phyloP scores from a whole-genome alignment of 2,329 filamentous ascomycete species.

The Madurella fahalii region DNA sequence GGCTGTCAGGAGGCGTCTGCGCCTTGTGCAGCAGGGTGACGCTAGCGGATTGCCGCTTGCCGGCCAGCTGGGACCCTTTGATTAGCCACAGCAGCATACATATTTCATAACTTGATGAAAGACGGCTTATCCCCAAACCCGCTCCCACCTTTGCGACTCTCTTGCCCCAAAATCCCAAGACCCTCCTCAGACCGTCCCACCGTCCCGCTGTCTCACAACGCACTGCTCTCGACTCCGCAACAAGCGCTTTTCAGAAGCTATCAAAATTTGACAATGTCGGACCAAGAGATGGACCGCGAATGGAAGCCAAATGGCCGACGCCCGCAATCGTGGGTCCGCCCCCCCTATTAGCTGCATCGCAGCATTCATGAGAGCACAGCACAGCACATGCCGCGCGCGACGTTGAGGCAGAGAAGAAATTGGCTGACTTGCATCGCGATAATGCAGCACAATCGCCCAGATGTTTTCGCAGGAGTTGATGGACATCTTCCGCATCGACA shows the following conservation, averaged over 20 bases:
- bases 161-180: background rate
- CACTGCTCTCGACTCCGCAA: background rate
- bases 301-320: slow-evolving; percentile 76
- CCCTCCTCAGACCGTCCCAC: background rate
- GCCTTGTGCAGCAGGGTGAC: slow-evolving; percentile 4
- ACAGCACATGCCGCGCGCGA: slow-evolving; percentile 43
- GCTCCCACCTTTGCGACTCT: background rate
- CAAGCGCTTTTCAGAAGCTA: background rate
- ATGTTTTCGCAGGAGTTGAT: slow-evolving; percentile 84
- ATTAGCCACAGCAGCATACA: background rate
- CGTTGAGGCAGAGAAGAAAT: background rate
- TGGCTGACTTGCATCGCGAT: slow-evolving; percentile 13
- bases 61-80: slow-evolving; percentile 14
- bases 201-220: background rate
- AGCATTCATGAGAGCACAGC: slow-evolving; percentile 33
- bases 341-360: slow-evolving; percentile 45
- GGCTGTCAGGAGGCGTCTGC: slow-evolving; percentile 16
- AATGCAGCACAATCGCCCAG: slow-evolving; percentile 72
- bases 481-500: slow-evolving; percentile 85
- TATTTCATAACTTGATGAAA: background rate
- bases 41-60: slow-evolving; percentile 12
- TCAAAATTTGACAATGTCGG: slow-evolving; percentile 40
- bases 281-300: slow-evolving; percentile 69
- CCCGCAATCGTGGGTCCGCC: slow-evolving; percentile 71
- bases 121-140: background rate